Conservation (phyloP, 352 stramenopile species). For the Phytopythium vexans region DNA sequence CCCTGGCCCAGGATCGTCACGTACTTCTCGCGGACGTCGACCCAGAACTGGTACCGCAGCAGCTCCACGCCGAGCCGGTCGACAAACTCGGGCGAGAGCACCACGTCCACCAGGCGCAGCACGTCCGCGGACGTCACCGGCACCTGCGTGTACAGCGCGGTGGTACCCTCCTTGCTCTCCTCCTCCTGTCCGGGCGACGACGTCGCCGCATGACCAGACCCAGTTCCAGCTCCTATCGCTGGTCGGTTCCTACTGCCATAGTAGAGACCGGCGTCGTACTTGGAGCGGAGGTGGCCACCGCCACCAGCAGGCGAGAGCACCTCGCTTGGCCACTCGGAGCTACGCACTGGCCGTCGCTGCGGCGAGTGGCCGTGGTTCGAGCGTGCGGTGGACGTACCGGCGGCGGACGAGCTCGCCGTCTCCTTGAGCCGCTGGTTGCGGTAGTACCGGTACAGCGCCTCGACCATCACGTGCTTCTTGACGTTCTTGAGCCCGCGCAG, state of each 20-base stretch:
- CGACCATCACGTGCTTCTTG: constrained; percentile 86
- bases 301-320: no score
- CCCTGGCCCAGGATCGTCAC: constrained; percentile 43
- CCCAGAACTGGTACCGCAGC: constrained; percentile 79
- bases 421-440: constrained; percentile 59
- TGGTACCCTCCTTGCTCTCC: constrained; percentile 25
- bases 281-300: no score
- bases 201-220: no score
- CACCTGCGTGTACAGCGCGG: constrained; percentile 45
- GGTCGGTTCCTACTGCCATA: no score
- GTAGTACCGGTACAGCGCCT: constrained; percentile 77
- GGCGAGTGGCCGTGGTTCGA: constrained; percentile 10
- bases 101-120: constrained; percentile 70
- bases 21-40: constrained; percentile 74
- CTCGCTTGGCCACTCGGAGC: no score
- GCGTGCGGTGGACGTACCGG: constrained; percentile 5
- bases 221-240: no score
- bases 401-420: constrained; percentile 12
- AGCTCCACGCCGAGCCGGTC: constrained; percentile 58
- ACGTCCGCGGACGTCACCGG: constrained; percentile 71
- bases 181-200: constrained; percentile 12
- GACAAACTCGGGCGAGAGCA: constrained; percentile 70
- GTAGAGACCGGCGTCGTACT: no score
- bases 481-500: constrained; percentile 80
- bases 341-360: not conserved